Evolutionary conservation across 306 rosid genomes (phyloP).

Genomic region (Alnus rubra): DNA sequence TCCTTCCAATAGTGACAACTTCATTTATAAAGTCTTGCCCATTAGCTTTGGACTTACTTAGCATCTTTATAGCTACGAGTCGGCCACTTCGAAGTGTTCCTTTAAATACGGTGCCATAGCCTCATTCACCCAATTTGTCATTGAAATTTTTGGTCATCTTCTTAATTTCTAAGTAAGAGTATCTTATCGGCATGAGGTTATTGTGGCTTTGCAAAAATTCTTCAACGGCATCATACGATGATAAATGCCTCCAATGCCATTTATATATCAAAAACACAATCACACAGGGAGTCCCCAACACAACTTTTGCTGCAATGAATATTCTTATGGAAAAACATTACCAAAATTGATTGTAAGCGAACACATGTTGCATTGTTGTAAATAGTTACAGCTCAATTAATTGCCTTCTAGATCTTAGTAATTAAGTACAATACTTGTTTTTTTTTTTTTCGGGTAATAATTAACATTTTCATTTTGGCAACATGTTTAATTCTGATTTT

Average conservation of each 20-base stretch:
- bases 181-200: neutral
- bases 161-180: conserved; percentile 26
- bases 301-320: neutral
- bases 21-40: conserved; percentile 32
- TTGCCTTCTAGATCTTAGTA: neutral
- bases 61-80: conserved; percentile 25
- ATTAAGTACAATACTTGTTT: neutral
- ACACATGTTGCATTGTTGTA: neutral
- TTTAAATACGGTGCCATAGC: conserved; percentile 18
- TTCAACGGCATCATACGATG: neutral
- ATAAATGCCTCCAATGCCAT: conserved; percentile 8
- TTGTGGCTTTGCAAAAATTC: neutral
- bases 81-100: conserved; percentile 18
- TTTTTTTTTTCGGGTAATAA: no score
- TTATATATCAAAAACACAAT: neutral
- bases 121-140: conserved; percentile 27
- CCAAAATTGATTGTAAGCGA: neutral
- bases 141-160: conserved; percentile 17
- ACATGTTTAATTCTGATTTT: no score
- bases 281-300: conserved; percentile 1
- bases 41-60: conserved; percentile 6
- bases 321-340: neutral
- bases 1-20: conserved; percentile 20
- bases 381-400: no score
- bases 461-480: neutral